phyloP scores from a whole-genome alignment of 2,329 filamentous ascomycete species.

The Paramyrothecium sp. region DNA sequence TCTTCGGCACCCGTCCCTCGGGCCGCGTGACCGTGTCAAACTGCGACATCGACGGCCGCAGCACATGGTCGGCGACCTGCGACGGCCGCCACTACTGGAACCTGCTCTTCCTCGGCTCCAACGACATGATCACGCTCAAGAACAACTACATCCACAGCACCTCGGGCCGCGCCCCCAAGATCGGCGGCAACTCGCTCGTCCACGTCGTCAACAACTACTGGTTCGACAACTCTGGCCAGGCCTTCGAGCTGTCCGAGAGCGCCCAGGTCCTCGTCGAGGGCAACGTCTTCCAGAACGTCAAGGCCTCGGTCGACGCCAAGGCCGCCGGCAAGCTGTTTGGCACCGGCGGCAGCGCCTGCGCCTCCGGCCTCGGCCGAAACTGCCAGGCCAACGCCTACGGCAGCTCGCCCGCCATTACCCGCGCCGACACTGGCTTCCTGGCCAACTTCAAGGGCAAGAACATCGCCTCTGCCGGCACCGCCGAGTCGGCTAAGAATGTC shows the following conservation, averaged over 20 bases:
- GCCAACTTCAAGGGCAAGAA: constrained; percentile 51
- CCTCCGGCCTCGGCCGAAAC: constrained; percentile 41
- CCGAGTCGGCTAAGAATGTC: not conserved
- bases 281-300: constrained; percentile 56
- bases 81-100: constrained; percentile 61
- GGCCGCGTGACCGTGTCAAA: constrained; percentile 60
- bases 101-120: constrained; percentile 54
- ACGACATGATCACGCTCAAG: constrained; percentile 56
- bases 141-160: constrained; percentile 61
- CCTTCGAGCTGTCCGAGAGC: constrained; percentile 50
- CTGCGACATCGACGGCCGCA: constrained; percentile 55
- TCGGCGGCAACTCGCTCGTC: constrained; percentile 53
- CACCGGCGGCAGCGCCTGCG: constrained; percentile 38
- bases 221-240: constrained; percentile 52
- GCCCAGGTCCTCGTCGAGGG: constrained; percentile 53
- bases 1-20: constrained; percentile 51
- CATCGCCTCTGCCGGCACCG: constrained; percentile 38
- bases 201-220: constrained; percentile 65
- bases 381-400: constrained; percentile 52
- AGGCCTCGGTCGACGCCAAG: constrained; percentile 33
- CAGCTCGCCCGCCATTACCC: constrained; percentile 33
- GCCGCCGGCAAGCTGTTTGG: constrained; percentile 31
- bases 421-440: constrained; percentile 47
- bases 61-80: constrained; percentile 55
- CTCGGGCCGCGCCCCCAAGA: constrained; percentile 55